These are phyloP conservation scores for Fusarium gaditjirri DNA, from an alignment of 2,329 filamentous ascomycete genomes.

Conservation along the genomic window DNA sequence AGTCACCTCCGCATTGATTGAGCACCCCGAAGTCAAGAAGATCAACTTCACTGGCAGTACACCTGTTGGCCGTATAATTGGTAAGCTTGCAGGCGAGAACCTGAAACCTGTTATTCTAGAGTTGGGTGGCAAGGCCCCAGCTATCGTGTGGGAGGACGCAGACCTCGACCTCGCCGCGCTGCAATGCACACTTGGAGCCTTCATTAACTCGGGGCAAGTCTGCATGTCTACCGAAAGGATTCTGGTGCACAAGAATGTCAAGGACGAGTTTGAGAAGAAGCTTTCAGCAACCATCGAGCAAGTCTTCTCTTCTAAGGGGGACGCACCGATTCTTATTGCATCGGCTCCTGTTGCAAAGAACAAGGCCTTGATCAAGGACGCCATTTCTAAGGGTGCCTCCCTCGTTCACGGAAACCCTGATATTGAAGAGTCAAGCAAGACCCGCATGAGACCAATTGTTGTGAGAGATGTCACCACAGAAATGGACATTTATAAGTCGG, in stretches of 20 bases:
- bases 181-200: constrained; percentile 75
- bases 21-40: constrained; percentile 75
- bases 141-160: constrained; percentile 83
- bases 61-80: constrained; percentile 77
- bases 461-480: constrained; percentile 67
- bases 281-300: constrained; percentile 53
- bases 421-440: constrained; percentile 47
- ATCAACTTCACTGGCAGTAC: constrained; percentile 90
- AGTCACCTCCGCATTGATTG: constrained; percentile 75
- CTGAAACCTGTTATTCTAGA: constrained; percentile 85
- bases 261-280: constrained; percentile 58
- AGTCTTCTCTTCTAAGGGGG: constrained; percentile 65
- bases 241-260: constrained; percentile 62
- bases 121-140: constrained; percentile 83
- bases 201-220: constrained; percentile 80
- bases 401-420: constrained; percentile 55
- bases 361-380: constrained; percentile 73
- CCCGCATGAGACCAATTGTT: constrained; percentile 71
- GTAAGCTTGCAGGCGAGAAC: constrained; percentile 73
- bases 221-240: constrained; percentile 89
- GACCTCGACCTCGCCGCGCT: constrained; percentile 77
- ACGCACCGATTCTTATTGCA: constrained; percentile 76
- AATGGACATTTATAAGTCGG: constrained; percentile 80
- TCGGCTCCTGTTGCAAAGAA: constrained; percentile 73
- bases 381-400: constrained; percentile 72